Evolutionary conservation across 129 eudicot genomes (phyloP), one percentile per base, ranked within the genome.

Genomic region (Kitagawia praeruptora): DNA sequence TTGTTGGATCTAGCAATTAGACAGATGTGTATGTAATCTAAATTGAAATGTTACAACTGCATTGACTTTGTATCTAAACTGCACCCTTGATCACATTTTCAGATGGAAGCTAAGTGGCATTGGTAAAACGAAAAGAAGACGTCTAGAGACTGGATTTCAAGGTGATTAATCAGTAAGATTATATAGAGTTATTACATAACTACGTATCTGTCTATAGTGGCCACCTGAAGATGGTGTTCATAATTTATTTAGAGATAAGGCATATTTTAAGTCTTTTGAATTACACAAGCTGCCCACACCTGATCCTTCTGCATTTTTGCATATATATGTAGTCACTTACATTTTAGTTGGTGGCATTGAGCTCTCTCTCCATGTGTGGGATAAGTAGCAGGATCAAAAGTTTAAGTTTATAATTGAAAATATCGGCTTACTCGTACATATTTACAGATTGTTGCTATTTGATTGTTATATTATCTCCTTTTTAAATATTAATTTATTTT

Each of bases 21-120:
- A 83, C 78, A 46, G 93, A 92, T 77, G 74, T 92, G 98, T 95
- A 85, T 48, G 97, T 88, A 56, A 80, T 77, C 19, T 78, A 67
- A 39, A 74, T 9, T 73, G 42, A 41, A 66, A 58, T 13, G 34
- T 71, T 53, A 64, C 6, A 75, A 51, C 48, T 56, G 51, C 31
- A 67, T 74, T 38, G 42, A 64, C 9, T 80, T 69, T 63, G 64
- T 41, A 28, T 83, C 85, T 80, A 56, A 64, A 53, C 75, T 25
- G 67, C 82, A 70, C 39, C 72, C 72, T 66, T 41, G 41, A 66
- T 82, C 64, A 40, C 82, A 69, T 87, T 91, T 75, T 75, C 98
- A 95, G 98, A 83, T 90, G 85, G 81, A 92, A 90, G 88, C 85
- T 92, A 66, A 87, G 87, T 81, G 82, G 75, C 83, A 82, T 77